Conservation (phyloP, 371 early-diverging fungal species). For the Circinella umbellata region DNA sequence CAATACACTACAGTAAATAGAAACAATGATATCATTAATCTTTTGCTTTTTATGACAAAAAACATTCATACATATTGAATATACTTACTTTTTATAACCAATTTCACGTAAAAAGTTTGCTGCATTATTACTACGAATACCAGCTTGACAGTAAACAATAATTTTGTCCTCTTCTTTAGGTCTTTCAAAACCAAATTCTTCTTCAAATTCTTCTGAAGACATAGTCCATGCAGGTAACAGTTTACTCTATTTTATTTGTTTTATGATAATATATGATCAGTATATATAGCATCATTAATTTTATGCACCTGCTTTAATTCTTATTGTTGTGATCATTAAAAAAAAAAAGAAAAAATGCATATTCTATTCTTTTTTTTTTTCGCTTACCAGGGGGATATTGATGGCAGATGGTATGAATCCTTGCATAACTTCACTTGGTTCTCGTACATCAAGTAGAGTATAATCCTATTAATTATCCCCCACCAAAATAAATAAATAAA, state of each 20-base stretch:
- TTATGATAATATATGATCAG: background rate
- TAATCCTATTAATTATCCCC: constrained; percentile 15
- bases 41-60: too few relatives aligned
- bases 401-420: constrained; percentile 64
- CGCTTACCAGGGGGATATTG: constrained; percentile 61
- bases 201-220: constrained; percentile 50
- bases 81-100: constrained; percentile 46
- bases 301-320: constrained; percentile 1
- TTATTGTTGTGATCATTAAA: background rate
- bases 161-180: constrained; percentile 42
- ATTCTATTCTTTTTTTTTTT: constrained; percentile 3
- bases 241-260: constrained; percentile 44
- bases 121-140: constrained; percentile 62
- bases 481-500: background rate
- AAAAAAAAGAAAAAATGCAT: too few relatives aligned
- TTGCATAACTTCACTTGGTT: constrained; percentile 54
- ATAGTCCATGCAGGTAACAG: constrained; percentile 54
- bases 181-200: constrained; percentile 58
- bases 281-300: background rate
- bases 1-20: constrained; percentile 36
- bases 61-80: too few relatives aligned
- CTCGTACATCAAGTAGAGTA: constrained; percentile 66
- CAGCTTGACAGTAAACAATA: constrained; percentile 68
- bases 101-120: constrained; percentile 53
- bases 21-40: too few relatives aligned